A percentile compares a stretch with the other conserved stretches of the same genome.
Conservation (phyloP, 2,329 filamentous ascomycete genomes). For the Chaetomiaceae sp. region DNA sequence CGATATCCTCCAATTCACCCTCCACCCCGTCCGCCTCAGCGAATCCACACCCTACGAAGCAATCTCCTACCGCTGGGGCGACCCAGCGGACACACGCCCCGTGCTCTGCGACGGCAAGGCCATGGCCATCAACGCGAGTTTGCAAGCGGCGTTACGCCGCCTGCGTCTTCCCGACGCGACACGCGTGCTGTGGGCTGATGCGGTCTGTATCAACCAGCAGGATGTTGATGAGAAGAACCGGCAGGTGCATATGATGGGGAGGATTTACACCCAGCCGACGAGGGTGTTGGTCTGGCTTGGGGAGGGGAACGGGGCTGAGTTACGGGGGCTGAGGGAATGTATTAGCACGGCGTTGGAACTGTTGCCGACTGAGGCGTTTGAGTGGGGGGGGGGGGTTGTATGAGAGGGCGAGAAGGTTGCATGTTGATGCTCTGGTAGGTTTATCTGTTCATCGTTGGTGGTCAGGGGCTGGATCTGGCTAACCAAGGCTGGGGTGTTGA, state of each 20-base stretch:
- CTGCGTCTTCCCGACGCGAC: neutral
- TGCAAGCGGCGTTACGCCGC: neutral
- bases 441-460: neutral
- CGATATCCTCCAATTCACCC: neutral
- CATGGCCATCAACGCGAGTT: neutral
- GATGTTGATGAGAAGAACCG: neutral
- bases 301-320: neutral
- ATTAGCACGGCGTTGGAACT: neutral
- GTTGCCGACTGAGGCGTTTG: neutral
- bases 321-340: neutral
- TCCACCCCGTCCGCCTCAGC: neutral
- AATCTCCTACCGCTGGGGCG: constrained; percentile 2
- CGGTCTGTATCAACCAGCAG: neutral
- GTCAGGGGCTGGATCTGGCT: neutral
- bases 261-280: constrained; percentile 1
- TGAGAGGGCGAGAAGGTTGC: no score
- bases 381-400: no score
- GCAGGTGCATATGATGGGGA: neutral
- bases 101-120: neutral
- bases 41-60: neutral
- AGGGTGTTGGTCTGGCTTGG: neutral
- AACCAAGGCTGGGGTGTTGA: no score
- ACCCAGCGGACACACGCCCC: neutral
- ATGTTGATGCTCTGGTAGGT: neutral
- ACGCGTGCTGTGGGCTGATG: constrained; percentile 1